Evolutionary conservation across 352 stramenopile species (phyloP), one percentile per base, ranked within the genome.

Genomic region (Thalassiosira ordinaria): DNA sequence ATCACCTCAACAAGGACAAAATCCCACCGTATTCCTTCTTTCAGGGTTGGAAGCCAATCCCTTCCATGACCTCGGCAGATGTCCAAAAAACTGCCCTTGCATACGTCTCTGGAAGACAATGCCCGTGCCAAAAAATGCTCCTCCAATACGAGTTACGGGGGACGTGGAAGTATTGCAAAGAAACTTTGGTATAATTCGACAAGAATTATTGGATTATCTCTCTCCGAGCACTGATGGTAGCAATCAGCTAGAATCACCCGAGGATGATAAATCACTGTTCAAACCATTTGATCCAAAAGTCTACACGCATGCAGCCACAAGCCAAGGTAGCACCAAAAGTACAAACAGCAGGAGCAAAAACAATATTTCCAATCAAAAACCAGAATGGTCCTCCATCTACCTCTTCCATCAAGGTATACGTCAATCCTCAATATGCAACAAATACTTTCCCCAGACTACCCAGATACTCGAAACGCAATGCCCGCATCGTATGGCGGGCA

Each of bases 331-430:
- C 13, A 82, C 0, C 18, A 29, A 3, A 2, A 64, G 7, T 35
- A 62, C 5, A 16, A 26, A 11, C 52, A 1, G 4, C 18, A 16
- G 52, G 33, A 41, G 33, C 33, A 41, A 41, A 11, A 41, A 53
- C 29, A 76, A 13, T 8, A 66, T 27, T 20, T 52, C 26, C 14
- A 62, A 47, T 2, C 41, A 66, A 39, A 27, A 29, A 18, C 65
- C 74, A 18, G 65, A 75, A 77, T 82, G 74, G 74, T 82, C 74
- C 22, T 82, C 66, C 26, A 69, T 82, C n/a, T 74, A 77, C 41
- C 55, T 82, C 0, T 82, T 67, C 41, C 59, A 69, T 53, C 74
- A 70, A 63, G 74, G 74, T 11, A 33, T 77, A 7, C 41, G 59
- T 26, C 65, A 82, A 59, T 62, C 41, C 22, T 22, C 68, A 22